A percentile compares a stretch with the other conserved stretches of the same genome.
These are phyloP conservation scores for Euphrasia arctica DNA, from an alignment of 305 asterid species.

Conservation along the genomic window DNA sequence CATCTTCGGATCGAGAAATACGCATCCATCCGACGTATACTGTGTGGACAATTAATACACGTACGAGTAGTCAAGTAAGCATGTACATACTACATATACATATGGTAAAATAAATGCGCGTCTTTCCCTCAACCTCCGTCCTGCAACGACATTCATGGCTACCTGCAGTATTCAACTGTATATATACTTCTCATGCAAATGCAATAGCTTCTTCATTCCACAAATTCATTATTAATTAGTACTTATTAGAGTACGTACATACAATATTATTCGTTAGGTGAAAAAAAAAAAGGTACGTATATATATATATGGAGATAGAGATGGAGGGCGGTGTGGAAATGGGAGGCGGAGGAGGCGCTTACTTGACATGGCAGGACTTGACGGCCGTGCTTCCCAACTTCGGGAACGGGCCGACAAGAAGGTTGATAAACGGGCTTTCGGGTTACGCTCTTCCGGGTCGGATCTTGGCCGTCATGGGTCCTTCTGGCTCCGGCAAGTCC, in stretches of 20 bases:
- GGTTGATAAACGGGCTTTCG: constrained; percentile 59
- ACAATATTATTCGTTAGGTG: too few relatives aligned
- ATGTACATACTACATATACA: not conserved
- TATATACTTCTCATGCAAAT: not conserved
- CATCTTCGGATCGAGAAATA: too few relatives aligned
- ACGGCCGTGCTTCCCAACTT: constrained; percentile 77
- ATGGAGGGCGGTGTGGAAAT: constrained; percentile 23
- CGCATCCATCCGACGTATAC: too few relatives aligned
- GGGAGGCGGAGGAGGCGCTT: constrained; percentile 31
- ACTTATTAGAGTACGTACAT: too few relatives aligned
- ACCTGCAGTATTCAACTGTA: constrained; percentile 31
- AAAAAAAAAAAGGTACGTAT: not conserved
- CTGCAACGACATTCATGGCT: constrained; percentile 38
- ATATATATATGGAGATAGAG: constrained; percentile 48
- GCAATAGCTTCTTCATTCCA: not conserved
- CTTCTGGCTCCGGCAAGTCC: constrained; percentile 95
- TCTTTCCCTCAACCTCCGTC: constrained; percentile 36
- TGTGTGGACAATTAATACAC: not conserved
- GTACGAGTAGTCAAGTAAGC: not conserved
- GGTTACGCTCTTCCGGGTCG: constrained; percentile 87
- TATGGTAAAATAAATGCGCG: constrained; percentile 20
- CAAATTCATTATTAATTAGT: too few relatives aligned
- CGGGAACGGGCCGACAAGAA: constrained; percentile 61
- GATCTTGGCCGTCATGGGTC: constrained; percentile 96
- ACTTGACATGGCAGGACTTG: constrained; percentile 80